Base-by-base conservation (phyloP, 2,329 filamentous ascomycete genomes). In the Calonectria multiphialidica region DNA sequence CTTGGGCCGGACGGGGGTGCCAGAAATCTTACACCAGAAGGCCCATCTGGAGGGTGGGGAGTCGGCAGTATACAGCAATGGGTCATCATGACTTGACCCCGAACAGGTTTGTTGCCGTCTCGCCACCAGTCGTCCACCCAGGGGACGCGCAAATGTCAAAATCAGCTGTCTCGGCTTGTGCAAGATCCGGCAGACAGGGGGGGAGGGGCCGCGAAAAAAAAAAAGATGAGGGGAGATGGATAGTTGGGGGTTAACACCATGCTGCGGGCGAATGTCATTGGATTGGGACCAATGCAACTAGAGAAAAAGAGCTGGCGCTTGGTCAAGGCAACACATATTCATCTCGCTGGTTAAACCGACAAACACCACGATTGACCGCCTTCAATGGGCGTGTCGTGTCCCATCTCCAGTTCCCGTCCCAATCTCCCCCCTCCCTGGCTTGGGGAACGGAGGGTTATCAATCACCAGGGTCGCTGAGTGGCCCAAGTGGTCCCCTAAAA, bases 401-500 rank as follows among this genome's bases (percentile, higher is more conserved):
- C 50, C 53, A 61, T 64, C 35, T 47, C 42, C 42, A 49, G 21
- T 18, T 65, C 57, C 21, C 62, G 65, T 42, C 57, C 63, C 66
- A 50, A 62, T 62, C 57, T 64, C 66, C 33, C 66, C 33, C 59
- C 23, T 64, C 21, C 49, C 23, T 59, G 35, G 53, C 40, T 65
- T 6, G 65, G 66, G 45, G 66, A 67, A 67, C 75, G 42, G 53
- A 47, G 50, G 42, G 21, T 47, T 50, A 69, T 64, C 30, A 44
- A 69, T 53, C 30, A 44, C 73, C 63, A 59, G 71, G 76, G 68
- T 66, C 72, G 62, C 44, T 64, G 50, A 77, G 72, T 79, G 76
- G 70, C 68, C 71, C 71, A 73, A 70, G 68, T 69, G 23, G 53
- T 68, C 75, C 65, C 77, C 77, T 78, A 64, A 70, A 78, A 79